Conservation (phyloP, 768 basidiomycete species). For the Chalciporus piperatus region DNA sequence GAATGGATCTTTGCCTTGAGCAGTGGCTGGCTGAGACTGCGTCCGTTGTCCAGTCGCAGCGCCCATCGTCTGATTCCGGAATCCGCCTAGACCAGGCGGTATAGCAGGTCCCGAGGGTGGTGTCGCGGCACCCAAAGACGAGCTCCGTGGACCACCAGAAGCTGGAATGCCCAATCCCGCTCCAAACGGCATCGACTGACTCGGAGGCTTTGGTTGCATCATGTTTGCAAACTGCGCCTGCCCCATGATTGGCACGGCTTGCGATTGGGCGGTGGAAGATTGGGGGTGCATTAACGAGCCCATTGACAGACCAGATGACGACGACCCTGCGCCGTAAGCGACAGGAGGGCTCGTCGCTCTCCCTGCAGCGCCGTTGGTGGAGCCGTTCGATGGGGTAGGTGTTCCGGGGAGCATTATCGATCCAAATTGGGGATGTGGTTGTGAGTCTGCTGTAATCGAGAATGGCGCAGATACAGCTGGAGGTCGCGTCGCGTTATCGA, state of each 20-base stretch:
- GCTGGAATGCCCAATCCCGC: neutral
- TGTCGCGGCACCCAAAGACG: slow-evolving; percentile 8
- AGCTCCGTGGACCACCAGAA: slow-evolving; percentile 1
- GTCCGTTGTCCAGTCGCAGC: slow-evolving; percentile 17
- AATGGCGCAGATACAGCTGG: slow-evolving; percentile 16
- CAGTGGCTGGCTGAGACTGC: slow-evolving; percentile 22
- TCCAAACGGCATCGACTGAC: slow-evolving; percentile 1
- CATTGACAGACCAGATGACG: slow-evolving; percentile 2
- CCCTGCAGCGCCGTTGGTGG: slow-evolving; percentile 9
- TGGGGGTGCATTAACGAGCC: slow-evolving; percentile 6
- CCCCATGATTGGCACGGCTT: neutral
- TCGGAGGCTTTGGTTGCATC: slow-evolving; percentile 19
- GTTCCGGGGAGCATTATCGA: slow-evolving; percentile 45
- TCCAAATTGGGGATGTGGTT: slow-evolving; percentile 31
- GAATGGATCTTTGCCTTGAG: slow-evolving; percentile 71
- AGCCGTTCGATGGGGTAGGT: slow-evolving; percentile 26
- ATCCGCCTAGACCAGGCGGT: slow-evolving; percentile 6
- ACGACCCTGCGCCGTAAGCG: slow-evolving; percentile 2
- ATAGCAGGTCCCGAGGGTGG: slow-evolving; percentile 16
- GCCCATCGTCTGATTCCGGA: slow-evolving; percentile 1
- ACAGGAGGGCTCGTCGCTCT: slow-evolving; percentile 15
- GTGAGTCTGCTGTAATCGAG: slow-evolving; percentile 5
- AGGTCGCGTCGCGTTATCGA: slow-evolving; percentile 30
- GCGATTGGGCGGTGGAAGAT: neutral
- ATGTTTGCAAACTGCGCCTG: slow-evolving; percentile 9